These are phyloP conservation scores for Coemansia sp. DNA, from an alignment of 192 early-diverging fungal genomes.

Conservation along the genomic window DNA sequence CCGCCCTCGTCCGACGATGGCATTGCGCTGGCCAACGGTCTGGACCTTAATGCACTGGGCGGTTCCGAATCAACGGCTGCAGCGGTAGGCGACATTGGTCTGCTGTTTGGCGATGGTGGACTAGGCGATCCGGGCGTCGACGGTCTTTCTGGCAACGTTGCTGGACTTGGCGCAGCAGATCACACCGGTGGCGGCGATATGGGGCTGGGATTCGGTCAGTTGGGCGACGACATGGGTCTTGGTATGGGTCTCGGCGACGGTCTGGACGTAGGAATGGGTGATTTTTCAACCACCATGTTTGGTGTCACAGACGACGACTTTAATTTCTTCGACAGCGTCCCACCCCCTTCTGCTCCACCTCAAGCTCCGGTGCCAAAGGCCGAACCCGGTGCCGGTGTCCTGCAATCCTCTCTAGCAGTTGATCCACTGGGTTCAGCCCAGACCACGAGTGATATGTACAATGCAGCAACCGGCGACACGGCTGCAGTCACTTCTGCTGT, in stretches of 20 bases:
- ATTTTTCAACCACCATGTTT: conserved; percentile 37
- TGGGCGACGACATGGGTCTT: conserved; percentile 23
- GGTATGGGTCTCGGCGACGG: conserved; percentile 22
- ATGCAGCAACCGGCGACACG: not conserved
- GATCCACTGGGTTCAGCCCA: conserved; percentile 5
- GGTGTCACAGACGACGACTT: conserved; percentile 52
- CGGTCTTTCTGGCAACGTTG: not conserved
- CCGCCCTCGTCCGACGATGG: conserved; percentile 3
- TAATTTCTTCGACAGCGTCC: conserved; percentile 44
- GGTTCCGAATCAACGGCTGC: not conserved
- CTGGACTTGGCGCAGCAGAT: conserved; percentile 3
- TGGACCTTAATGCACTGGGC: not conserved
- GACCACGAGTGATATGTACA: not conserved
- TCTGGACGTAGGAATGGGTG: conserved; percentile 29
- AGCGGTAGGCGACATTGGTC: conserved; percentile 19
- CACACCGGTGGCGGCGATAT: conserved; percentile 26
- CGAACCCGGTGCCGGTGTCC: not conserved
- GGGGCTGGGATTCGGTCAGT: conserved; percentile 17
- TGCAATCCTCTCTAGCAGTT: not conserved
- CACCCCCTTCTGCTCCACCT: not conserved
- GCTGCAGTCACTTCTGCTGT: not conserved
- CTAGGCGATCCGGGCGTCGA: conserved; percentile 6
- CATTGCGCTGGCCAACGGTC: not conserved
- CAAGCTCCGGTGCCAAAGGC: not conserved
- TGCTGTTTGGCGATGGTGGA: conserved; percentile 30